Conservation (phyloP, 2,329 filamentous ascomycete genomes). For the Zymoseptoria crescenta region DNA sequence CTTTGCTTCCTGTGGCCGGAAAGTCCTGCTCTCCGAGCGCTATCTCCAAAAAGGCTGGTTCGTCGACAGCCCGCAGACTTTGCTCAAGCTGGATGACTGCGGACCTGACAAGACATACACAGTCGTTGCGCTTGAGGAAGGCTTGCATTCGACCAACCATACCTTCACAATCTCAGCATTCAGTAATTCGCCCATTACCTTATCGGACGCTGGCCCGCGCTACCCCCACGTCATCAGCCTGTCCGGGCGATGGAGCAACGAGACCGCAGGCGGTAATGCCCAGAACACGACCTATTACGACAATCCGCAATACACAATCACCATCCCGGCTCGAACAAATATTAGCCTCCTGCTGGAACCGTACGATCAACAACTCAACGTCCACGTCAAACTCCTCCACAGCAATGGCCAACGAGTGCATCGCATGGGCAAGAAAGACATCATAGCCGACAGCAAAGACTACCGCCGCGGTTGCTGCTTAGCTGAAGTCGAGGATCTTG, state of each 20-base stretch:
- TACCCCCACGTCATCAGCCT: conserved; percentile 54
- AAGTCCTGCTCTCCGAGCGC: conserved; percentile 66
- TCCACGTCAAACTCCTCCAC: conserved; percentile 81
- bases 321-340: conserved; percentile 49
- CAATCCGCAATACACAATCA: conserved; percentile 79
- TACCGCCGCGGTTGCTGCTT: conserved; percentile 75
- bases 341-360: conserved; percentile 70
- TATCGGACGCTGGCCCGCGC: conserved; percentile 55
- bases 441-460: conserved; percentile 77
- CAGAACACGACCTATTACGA: conserved; percentile 66
- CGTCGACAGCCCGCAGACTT: conserved; percentile 86
- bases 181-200: conserved; percentile 53
- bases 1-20: conserved; percentile 62
- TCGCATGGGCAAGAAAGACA: conserved; percentile 63
- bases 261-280: conserved; percentile 78
- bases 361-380: conserved; percentile 56
- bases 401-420: conserved; percentile 64
- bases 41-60: conserved; percentile 71
- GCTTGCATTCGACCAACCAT: conserved; percentile 63
- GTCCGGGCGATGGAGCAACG: conserved; percentile 63
- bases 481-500: conserved; percentile 53
- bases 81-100: conserved; percentile 65
- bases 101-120: conserved; percentile 47
- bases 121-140: conserved; percentile 69
- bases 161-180: conserved; percentile 85